Base-by-base conservation (phyloP, 805 yeast genomes). In the Starmera quercuum region DNA sequence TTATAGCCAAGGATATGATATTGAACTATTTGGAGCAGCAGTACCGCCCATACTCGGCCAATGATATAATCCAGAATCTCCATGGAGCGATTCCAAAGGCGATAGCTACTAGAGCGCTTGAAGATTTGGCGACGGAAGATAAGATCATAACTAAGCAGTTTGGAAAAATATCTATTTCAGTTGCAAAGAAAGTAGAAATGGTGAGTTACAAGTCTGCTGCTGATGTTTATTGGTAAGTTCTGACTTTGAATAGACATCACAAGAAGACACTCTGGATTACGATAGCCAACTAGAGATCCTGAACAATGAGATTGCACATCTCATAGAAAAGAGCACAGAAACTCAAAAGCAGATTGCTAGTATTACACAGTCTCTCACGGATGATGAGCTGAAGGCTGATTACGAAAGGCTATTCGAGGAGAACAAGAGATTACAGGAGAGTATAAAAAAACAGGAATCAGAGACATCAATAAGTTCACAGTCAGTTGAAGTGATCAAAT, bases 21-120 rank as follows among this genome's bases (percentile, higher is more conserved):
- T 44, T 52, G 26, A 42, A 54, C 4, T 72, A 72, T 36, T 41
- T 72, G 33, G 56, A 48, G 17, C 51, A 53, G 3, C 73, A 69
- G 40, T 67, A 65, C 40, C 52, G 72, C 16, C 77, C 78, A 3
- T 71, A 65, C 42, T 67, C 69, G 1, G 50, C 63, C 7, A 61
- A 64, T 31, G 78, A 72, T 45, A 56, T 72, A 8, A 45, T 64
- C 4, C 58, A 59, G 30, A 72, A 71, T 33, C 39, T 71, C 23
- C 73, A 69, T 32, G 66, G 61, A 25, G 54, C 53, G 25, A 38
- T 67, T 2, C 40, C 50, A 5, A 71, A 66, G 34, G 30, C 59
- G 2, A 48, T 47, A 6, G 59, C 63, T 29, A 25, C 48, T 0
- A 61, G 56, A 37, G 52, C 65, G 1, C 37, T 72, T 24, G 71